These are phyloP conservation scores for Talaromyces sp. DNA, from an alignment of 2,329 filamentous ascomycete species.

Conservation along the genomic window DNA sequence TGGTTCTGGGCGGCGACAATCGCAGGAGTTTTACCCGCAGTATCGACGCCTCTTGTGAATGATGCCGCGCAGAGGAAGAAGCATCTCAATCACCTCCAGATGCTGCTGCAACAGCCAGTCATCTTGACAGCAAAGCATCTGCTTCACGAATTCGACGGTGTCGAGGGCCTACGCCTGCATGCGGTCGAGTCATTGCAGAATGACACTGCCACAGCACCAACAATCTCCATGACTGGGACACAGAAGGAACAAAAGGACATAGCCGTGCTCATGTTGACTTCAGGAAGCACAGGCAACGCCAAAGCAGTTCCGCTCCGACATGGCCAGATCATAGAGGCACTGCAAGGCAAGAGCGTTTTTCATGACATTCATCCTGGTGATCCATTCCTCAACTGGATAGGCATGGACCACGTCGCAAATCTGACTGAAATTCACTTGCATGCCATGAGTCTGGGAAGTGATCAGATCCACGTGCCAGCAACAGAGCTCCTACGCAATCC, in stretches of 20 bases:
- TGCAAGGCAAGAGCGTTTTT: slow-evolving; percentile 37
- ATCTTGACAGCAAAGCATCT: slow-evolving; percentile 18
- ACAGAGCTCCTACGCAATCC: slow-evolving; percentile 39
- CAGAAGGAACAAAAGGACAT: slow-evolving; percentile 15
- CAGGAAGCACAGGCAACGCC: slow-evolving; percentile 48
- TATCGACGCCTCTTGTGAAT: slow-evolving; percentile 32
- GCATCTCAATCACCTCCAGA: slow-evolving; percentile 28
- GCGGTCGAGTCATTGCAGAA: slow-evolving; percentile 14
- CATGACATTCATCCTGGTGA: slow-evolving; percentile 21
- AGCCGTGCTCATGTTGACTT: slow-evolving; percentile 49
- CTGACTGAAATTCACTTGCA: slow-evolving; percentile 49
- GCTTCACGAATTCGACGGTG: slow-evolving; percentile 8
- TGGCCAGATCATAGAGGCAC: slow-evolving; percentile 39
- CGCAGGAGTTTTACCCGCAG: slow-evolving; percentile 35
- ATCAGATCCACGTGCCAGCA: slow-evolving; percentile 45
- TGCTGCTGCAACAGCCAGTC: slow-evolving; percentile 23
- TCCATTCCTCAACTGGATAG: slow-evolving; percentile 47
- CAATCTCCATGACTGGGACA: background rate
- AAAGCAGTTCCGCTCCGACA: slow-evolving; percentile 48
- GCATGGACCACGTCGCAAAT: slow-evolving; percentile 51
- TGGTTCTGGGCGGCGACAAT: slow-evolving; percentile 41
- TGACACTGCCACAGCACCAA: background rate
- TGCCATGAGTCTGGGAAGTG: background rate
- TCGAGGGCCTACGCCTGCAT: slow-evolving; percentile 12
- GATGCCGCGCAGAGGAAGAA: slow-evolving; percentile 22